Conservation (phyloP, 352 stramenopile species). For the Phytopythium oedochilum region DNA sequence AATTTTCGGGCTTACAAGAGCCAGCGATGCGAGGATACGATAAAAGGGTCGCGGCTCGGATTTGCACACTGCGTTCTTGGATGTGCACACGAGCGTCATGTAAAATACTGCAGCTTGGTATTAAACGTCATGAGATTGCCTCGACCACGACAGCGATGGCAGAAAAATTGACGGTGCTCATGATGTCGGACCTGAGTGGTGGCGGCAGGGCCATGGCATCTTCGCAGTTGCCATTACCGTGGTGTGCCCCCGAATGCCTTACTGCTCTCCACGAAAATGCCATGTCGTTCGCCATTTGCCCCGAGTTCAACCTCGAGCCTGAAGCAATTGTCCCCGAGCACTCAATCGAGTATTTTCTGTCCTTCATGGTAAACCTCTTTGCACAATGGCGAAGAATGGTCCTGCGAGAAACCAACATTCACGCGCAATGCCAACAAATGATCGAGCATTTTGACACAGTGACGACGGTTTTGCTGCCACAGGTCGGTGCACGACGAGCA, state of each 20-base stretch:
- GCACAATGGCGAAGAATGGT: neutral
- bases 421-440: too few relatives aligned
- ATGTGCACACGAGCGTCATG: constrained; percentile 18
- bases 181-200: neutral
- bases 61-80: neutral
- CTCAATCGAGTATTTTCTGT: constrained; percentile 15
- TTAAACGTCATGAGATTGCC: neutral
- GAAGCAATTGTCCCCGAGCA: neutral
- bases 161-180: neutral
- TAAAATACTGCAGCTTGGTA: constrained; percentile 15
- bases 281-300: neutral
- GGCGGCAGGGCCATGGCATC: neutral
- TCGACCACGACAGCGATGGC: neutral
- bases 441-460: neutral
- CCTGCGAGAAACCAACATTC: neutral
- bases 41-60: neutral
- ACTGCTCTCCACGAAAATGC: neutral
- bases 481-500: neutral
- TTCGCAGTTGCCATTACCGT: neutral
- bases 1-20: too few relatives aligned
- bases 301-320: neutral
- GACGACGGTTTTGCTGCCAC: neutral
- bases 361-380: constrained; percentile 16
- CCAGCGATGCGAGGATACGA: neutral
- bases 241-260: neutral